phyloP scores from a whole-genome alignment of 441 rosid genomes.

The Croton setiger region DNA sequence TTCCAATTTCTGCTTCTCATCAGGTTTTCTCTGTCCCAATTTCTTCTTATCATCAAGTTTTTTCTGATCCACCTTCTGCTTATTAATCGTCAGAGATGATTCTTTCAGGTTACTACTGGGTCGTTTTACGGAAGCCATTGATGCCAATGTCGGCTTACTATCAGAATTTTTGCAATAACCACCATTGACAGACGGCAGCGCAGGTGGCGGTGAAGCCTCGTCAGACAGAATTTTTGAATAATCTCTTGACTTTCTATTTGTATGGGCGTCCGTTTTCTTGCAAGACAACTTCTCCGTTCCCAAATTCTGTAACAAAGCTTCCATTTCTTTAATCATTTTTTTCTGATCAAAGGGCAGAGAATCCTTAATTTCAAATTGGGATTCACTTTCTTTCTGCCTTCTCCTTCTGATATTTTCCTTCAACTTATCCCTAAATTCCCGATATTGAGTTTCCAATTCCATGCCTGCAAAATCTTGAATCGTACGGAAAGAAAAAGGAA shows the following conservation, averaged over 20 bases:
- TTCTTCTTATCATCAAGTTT: too few species aligned
- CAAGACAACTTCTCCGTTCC: neutral
- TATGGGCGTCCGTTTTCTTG: neutral
- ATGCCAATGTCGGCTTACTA: neutral
- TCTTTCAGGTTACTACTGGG: neutral
- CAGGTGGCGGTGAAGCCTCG: neutral
- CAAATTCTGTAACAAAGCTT: neutral
- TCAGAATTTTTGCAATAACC: too few species aligned
- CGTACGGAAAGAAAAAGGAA: too few species aligned
- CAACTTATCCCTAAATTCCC: neutral
- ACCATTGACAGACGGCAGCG: too few species aligned
- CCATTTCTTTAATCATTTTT: neutral
- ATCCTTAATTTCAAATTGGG: neutral
- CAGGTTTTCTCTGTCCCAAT: neutral
- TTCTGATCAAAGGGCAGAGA: neutral
- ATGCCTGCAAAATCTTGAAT: neutral
- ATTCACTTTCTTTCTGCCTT: neutral
- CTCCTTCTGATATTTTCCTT: slow-evolving; percentile 14
- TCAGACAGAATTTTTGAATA: slow-evolving; percentile 4
- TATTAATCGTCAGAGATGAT: neutral
- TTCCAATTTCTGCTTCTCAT: neutral
- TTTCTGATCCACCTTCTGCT: neutral
- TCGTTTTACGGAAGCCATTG: neutral
- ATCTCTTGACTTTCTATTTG: slow-evolving; percentile 10
- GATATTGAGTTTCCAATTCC: slow-evolving; percentile 6